Evolutionary conservation across 2,329 filamentous ascomycete species (phyloP).

Genomic region (Periconia digitata): DNA sequence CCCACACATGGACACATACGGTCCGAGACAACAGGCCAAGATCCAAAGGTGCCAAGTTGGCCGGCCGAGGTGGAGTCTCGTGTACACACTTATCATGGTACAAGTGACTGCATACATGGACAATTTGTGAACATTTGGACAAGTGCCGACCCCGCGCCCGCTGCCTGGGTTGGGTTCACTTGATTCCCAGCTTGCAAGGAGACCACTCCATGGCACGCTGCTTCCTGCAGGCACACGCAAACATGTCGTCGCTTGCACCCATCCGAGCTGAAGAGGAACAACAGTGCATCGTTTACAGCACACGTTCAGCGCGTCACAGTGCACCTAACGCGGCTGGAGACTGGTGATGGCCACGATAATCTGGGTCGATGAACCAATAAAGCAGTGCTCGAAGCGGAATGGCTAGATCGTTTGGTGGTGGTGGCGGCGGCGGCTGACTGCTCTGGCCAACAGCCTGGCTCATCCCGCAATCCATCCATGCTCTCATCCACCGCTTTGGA

Average conservation of each 20-base stretch:
- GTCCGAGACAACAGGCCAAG: no score
- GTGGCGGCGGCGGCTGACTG: not conserved
- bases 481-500: constrained; percentile 25
- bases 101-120: not conserved
- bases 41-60: no score
- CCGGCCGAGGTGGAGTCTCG: no score
- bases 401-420: constrained; percentile 13
- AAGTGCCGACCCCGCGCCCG: constrained; percentile 1
- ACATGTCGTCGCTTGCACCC: not conserved
- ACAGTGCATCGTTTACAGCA: not conserved
- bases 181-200: not conserved
- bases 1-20: no score
- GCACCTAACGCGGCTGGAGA: constrained; percentile 10
- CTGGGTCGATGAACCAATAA: constrained; percentile 17
- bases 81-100: not conserved
- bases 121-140: not conserved
- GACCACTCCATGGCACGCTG: not conserved
- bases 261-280: not conserved
- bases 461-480: constrained; percentile 21
- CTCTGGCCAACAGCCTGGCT: constrained; percentile 23
- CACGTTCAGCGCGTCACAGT: constrained; percentile 1
- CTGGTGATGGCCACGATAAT: constrained; percentile 6
- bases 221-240: not conserved
- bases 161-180: not conserved
- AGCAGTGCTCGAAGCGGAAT: constrained; percentile 11